These are phyloP conservation scores for Phascolomyces articulosus DNA, from an alignment of 371 early-diverging fungal genomes.

Conservation along the genomic window DNA sequence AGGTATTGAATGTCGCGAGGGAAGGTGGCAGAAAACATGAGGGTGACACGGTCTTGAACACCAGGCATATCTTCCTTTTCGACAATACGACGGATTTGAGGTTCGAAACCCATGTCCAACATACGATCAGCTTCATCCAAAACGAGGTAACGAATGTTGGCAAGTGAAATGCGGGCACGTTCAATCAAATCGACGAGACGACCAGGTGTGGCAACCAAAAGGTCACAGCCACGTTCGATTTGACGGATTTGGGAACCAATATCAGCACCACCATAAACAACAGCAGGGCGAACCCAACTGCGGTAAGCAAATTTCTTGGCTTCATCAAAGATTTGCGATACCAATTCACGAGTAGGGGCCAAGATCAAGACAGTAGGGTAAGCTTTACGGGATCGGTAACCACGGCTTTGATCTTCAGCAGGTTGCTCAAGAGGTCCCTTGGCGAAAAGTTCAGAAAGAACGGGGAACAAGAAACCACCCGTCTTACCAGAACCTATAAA, in stretches of 20 bases:
- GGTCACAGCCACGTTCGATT: conserved; percentile 86
- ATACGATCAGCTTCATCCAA: conserved; percentile 98
- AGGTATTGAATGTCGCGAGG: conserved; percentile 91
- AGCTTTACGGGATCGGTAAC: conserved; percentile 83
- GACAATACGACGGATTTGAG: conserved; percentile 93
- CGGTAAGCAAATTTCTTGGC: conserved; percentile 47
- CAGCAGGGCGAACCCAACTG: conserved; percentile 46
- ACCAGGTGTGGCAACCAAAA: conserved; percentile 99
- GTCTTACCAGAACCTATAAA: conserved; percentile 89
- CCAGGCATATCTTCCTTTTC: conserved; percentile 68
- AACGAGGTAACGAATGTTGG: conserved; percentile 89
- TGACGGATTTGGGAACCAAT: conserved; percentile 83
- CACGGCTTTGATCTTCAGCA: conserved; percentile 54
- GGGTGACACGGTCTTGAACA: conserved; percentile 53
- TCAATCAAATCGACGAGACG: conserved; percentile 95
- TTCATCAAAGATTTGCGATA: conserved; percentile 73
- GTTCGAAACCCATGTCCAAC: conserved; percentile 99
- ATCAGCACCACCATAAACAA: conserved; percentile 93
- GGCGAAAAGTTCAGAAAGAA: conserved; percentile 86
- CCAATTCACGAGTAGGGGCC: conserved; percentile 96
- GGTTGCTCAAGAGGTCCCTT: conserved; percentile 80
- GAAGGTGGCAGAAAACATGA: conserved; percentile 99
- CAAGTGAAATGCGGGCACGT: conserved; percentile 76
- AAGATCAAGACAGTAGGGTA: conserved; percentile 91
- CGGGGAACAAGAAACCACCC: conserved; percentile 91